Evolutionary conservation across 768 basidiomycete species (phyloP).

Genomic region (Crassisporium funariophilum): DNA sequence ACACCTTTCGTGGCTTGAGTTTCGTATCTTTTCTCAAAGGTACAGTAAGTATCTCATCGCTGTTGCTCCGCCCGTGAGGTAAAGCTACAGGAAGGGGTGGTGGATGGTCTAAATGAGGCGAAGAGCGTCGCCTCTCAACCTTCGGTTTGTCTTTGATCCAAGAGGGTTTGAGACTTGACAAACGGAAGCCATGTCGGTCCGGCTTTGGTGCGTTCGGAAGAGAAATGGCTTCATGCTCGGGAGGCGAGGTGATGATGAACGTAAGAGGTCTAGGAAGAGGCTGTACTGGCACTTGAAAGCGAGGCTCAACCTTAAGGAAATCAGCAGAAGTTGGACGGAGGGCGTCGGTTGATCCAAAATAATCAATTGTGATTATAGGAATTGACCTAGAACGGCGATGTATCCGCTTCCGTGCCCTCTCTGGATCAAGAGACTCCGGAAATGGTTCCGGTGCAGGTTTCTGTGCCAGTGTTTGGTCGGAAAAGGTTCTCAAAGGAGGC

Average conservation of each 20-base stretch:
- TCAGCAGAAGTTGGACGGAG: constrained; percentile 6
- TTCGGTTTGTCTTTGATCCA: constrained; percentile 28
- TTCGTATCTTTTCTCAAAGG: constrained; percentile 16
- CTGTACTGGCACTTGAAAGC: constrained; percentile 2
- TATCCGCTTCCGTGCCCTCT: constrained; percentile 7
- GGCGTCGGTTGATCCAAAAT: constrained; percentile 22
- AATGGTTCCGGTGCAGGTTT: too few relatives aligned
- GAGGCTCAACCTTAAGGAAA: constrained; percentile 10
- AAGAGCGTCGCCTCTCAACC: constrained; percentile 24
- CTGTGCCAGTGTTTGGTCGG: constrained; percentile 9
- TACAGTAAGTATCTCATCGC: constrained; percentile 8
- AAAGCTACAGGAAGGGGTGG: constrained; percentile 4
- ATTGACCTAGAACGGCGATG: constrained; percentile 25
- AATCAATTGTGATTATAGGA: constrained; percentile 28
- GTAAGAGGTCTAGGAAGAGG: constrained; percentile 3
- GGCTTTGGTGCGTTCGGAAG: constrained; percentile 8
- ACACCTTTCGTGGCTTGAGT: constrained; percentile 11
- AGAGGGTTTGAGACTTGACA: constrained; percentile 26
- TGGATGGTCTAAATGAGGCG: constrained; percentile 27
- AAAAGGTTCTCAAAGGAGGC: constrained; percentile 10
- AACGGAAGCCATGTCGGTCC: constrained; percentile 19
- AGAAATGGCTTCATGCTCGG: constrained; percentile 12
- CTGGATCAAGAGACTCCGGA: neutral
- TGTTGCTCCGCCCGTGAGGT: neutral
- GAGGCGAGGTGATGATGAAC: too few relatives aligned